Base-by-base conservation (phyloP, 2,329 filamentous ascomycete genomes). In the Fusarium stilboides region DNA sequence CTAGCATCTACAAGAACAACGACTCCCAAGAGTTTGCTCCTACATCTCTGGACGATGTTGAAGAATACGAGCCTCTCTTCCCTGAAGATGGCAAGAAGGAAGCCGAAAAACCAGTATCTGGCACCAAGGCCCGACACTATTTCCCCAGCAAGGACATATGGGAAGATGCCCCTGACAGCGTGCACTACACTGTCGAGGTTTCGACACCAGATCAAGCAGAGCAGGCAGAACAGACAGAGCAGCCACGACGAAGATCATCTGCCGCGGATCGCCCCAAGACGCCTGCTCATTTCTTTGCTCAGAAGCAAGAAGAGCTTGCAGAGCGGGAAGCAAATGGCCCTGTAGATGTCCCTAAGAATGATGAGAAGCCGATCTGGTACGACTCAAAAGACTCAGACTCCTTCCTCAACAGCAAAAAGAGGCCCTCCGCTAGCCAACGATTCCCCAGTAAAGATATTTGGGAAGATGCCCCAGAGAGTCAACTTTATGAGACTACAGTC, bases 121-220 rank as follows among this genome's bases (percentile, higher is more conserved):
- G 84, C 51, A 85, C 85, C 68, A 85, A 88, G 68, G 82, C 86
- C 64, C 88, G 89, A 68, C 91, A 91, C 63, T 80, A 87, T 65
- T 99, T 99, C 80, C 96, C 96, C 2, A 98, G 94, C 79, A 92
- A 94, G 78, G 96, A 99, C 77, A 89, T 98, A 40, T 99, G 96
- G 96, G 96, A 99, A 82, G 97, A 99, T 78, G 91, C 94, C 1
- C 96, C 97, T 6, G 92, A 90, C 76, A 97, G 94, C 80, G 85
- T 93, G 53, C 90, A 96, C 75, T 89, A 87, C 75, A 91, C 88
- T 34, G 90, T 94, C 5, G 94, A 93, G 62, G 95, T 98, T 9
- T 93, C 91, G 4, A 96, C 93, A 1, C 94, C 94, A 2, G 92
- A 77, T 70, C 82, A 76, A 68, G 79, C 64, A 62, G 81, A 78